phyloP scores from a whole-genome alignment of 768 basidiomycete genomes.

The Obba rivulosa region DNA sequence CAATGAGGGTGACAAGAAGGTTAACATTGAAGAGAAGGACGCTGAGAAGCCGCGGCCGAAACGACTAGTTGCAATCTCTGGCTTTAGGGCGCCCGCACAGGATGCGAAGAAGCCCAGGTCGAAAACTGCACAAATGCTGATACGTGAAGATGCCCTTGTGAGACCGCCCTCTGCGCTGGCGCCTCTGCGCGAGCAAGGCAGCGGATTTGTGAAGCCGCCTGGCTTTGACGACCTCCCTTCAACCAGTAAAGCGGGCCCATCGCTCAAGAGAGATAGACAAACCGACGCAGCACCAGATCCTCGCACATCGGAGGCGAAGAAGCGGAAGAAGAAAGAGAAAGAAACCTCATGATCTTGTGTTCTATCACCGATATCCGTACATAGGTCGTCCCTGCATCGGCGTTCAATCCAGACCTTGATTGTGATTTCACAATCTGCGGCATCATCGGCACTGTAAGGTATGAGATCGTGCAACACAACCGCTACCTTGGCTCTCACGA shows the following conservation, averaged over 20 bases:
- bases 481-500: no score
- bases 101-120: constrained; percentile 12
- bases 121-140: constrained; percentile 20
- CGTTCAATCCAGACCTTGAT: no score
- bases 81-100: constrained; percentile 18
- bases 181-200: background rate
- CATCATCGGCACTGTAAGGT: no score
- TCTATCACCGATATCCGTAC: no score
- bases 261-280: constrained; percentile 11
- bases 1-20: background rate
- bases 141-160: constrained; percentile 15
- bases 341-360: constrained; percentile 1
- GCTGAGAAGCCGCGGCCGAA: constrained; percentile 2
- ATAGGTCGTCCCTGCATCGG: no score
- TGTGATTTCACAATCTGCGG: no score
- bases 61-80: constrained; percentile 19
- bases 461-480: no score
- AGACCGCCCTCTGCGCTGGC: constrained; percentile 5
- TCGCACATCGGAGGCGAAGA: constrained; percentile 8
- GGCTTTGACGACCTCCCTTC: constrained; percentile 44
- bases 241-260: background rate
- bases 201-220: constrained; percentile 47
- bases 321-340: constrained; percentile 16
- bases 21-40: constrained; percentile 3
- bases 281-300: constrained; percentile 1